These are phyloP conservation scores for Pilatotrama ljubarskyi DNA, from an alignment of 768 basidiomycete genomes.

Conservation along the genomic window DNA sequence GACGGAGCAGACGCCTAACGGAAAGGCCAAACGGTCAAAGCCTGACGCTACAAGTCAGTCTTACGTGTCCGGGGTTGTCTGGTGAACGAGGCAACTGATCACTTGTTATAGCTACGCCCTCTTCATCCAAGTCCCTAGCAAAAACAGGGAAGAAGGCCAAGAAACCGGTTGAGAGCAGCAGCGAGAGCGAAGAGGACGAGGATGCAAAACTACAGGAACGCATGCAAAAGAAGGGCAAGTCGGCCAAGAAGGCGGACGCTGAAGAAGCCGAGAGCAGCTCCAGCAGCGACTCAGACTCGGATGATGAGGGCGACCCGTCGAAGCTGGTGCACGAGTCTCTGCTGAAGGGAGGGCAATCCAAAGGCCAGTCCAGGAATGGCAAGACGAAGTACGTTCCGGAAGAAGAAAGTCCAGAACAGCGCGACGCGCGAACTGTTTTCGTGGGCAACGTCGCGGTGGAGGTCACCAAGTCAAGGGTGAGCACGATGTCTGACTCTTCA, in stretches of 20 bases:
- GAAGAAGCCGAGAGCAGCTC: conserved; percentile 18
- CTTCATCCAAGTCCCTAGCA: neutral
- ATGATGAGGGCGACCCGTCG: conserved; percentile 37
- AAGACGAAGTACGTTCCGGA: conserved; percentile 55
- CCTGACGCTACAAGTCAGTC: conserved; percentile 6
- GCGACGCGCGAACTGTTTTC: conserved; percentile 86
- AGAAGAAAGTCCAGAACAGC: conserved; percentile 71
- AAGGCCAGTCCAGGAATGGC: conserved; percentile 28
- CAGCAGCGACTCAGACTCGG: conserved; percentile 37
- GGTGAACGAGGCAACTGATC: neutral
- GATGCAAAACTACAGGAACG: neutral
- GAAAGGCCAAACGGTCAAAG: conserved; percentile 19
- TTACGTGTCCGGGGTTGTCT: neutral
- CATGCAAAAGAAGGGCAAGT: conserved; percentile 1
- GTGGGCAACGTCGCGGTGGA: conserved; percentile 85
- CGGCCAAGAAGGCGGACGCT: conserved; percentile 1
- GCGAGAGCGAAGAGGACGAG: conserved; percentile 6
- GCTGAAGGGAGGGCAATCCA: conserved; percentile 32
- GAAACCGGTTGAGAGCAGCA: neutral
- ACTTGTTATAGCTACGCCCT: neutral
- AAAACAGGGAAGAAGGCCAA: neutral
- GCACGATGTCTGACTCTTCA: conserved; percentile 22
- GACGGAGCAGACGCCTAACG: neutral
- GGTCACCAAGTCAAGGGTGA: conserved; percentile 73
- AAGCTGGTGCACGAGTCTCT: conserved; percentile 68